These are phyloP conservation scores for Talaromyces albobiverticillius DNA, from an alignment of 2,329 filamentous ascomycete species.

Conservation along the genomic window DNA sequence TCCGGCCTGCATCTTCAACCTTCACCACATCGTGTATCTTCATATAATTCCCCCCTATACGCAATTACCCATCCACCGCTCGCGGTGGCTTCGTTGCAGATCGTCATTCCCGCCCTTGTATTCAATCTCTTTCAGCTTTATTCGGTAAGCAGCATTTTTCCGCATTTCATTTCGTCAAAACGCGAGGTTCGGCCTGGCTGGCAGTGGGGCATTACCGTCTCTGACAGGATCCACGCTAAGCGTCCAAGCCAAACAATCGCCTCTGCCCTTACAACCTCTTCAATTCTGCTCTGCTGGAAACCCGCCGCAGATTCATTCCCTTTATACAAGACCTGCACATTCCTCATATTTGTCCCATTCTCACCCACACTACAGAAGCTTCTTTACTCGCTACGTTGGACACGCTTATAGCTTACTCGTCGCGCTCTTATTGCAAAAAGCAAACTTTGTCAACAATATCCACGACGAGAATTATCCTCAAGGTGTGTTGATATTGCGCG, in stretches of 20 bases:
- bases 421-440: slow-evolving; percentile 9
- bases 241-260: slow-evolving; percentile 38
- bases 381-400: not conserved
- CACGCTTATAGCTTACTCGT: slow-evolving; percentile 14
- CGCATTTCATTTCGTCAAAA: not conserved
- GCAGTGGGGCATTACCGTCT: slow-evolving; percentile 32
- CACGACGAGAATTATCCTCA: not conserved
- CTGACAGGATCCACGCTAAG: slow-evolving; percentile 39
- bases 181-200: slow-evolving; percentile 18
- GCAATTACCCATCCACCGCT: too few relatives aligned
- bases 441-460: slow-evolving; percentile 7
- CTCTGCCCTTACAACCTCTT: slow-evolving; percentile 32
- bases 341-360: slow-evolving; percentile 13
- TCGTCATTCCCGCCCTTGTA: slow-evolving; percentile 10
- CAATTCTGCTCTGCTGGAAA: slow-evolving; percentile 21
- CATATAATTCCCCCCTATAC: too few relatives aligned
- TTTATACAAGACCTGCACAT: slow-evolving; percentile 11
- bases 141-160: slow-evolving; percentile 13
- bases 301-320: slow-evolving; percentile 10
- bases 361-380: slow-evolving; percentile 1
- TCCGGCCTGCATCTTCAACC: not conserved
- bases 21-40: not conserved
- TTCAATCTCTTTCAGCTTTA: slow-evolving; percentile 9
- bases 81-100: too few relatives aligned
- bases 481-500: not conserved